Conservation (phyloP, 352 stramenopile species). For the Pythium sukuiense region DNA sequence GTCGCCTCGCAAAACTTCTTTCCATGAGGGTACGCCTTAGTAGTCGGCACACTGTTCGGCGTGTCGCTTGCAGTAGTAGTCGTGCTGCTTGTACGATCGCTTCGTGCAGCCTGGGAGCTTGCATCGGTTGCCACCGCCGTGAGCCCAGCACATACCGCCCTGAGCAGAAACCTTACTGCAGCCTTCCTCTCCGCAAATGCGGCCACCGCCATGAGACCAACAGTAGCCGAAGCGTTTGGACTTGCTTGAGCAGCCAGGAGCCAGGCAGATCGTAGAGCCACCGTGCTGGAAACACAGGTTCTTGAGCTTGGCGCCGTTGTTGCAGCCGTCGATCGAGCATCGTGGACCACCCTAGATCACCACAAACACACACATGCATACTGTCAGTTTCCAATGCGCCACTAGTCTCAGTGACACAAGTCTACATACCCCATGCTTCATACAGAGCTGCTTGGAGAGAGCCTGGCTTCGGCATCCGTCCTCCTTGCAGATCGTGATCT, state of each 20-base stretch:
- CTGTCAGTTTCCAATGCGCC: not conserved
- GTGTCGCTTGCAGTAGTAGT: slow-evolving; percentile 26
- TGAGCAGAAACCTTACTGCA: slow-evolving; percentile 32
- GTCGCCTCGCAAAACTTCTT: not conserved
- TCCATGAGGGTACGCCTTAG: slow-evolving; percentile 1
- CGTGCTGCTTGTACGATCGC: slow-evolving; percentile 27
- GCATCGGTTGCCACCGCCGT: slow-evolving; percentile 35
- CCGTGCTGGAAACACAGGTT: slow-evolving; percentile 30
- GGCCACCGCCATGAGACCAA: slow-evolving; percentile 32
- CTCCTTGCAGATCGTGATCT: slow-evolving; percentile 29
- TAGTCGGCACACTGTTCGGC: slow-evolving; percentile 10
- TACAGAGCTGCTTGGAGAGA: slow-evolving; percentile 25
- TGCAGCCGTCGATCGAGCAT: slow-evolving; percentile 20
- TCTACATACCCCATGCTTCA: slow-evolving; percentile 28
- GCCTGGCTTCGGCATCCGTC: slow-evolving; percentile 28
- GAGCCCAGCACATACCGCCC: slow-evolving; percentile 33
- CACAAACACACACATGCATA: not conserved
- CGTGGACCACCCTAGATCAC: slow-evolving; percentile 20
- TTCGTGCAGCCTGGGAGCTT: slow-evolving; percentile 28
- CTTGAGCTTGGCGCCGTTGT: slow-evolving; percentile 23
- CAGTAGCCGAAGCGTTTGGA: slow-evolving; percentile 31
- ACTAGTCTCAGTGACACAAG: not conserved
- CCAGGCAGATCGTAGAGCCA: slow-evolving; percentile 26
- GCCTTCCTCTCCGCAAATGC: slow-evolving; percentile 16
- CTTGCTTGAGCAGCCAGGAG: slow-evolving; percentile 19